Evolutionary conservation across 2,329 filamentous ascomycete species (phyloP).

Genomic region (Dothistroma septosporum): DNA sequence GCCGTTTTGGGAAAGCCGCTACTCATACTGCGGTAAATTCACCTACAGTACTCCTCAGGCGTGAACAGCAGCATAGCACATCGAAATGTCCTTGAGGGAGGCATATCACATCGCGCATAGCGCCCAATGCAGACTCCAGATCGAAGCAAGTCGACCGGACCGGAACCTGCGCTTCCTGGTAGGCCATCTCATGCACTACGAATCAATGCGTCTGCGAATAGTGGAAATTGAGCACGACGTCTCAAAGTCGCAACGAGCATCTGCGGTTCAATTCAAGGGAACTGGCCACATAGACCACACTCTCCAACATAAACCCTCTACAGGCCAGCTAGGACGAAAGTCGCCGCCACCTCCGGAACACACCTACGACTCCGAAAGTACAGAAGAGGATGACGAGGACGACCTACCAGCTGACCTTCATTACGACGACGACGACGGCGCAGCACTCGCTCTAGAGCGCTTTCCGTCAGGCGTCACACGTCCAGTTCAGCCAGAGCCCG

Average conservation of each 20-base stretch:
- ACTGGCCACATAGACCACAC: constrained; percentile 24
- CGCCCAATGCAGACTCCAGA: constrained; percentile 34
- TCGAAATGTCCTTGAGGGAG: constrained; percentile 33
- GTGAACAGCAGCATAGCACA: neutral
- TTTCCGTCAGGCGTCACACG: constrained; percentile 30
- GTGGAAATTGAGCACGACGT: constrained; percentile 36
- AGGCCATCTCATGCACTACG: constrained; percentile 36
- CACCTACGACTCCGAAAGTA: constrained; percentile 20
- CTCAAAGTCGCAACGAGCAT: constrained; percentile 20
- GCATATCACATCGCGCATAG: constrained; percentile 35
- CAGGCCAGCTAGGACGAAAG: constrained; percentile 24
- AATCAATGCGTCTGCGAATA: constrained; percentile 33
- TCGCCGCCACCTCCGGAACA: constrained; percentile 25
- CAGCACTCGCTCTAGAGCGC: constrained; percentile 27
- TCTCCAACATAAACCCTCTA: constrained; percentile 22
- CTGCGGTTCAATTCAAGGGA: constrained; percentile 24
- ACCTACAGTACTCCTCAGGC: too few species aligned
- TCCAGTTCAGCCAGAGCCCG: constrained; percentile 17
- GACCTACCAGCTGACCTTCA: constrained; percentile 19
- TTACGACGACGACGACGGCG: constrained; percentile 27
- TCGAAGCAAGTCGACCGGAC: constrained; percentile 32
- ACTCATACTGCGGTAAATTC: too few species aligned
- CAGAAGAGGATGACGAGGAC: constrained; percentile 22
- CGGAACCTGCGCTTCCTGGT: constrained; percentile 36
- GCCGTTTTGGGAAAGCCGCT: neutral